Percentiles rank a stretch among this genome's conserved stretches.
Evolutionary conservation across 1,139 yeast genomes (phyloP).

Genomic region (Lodderomyces metapsilosis): DNA sequence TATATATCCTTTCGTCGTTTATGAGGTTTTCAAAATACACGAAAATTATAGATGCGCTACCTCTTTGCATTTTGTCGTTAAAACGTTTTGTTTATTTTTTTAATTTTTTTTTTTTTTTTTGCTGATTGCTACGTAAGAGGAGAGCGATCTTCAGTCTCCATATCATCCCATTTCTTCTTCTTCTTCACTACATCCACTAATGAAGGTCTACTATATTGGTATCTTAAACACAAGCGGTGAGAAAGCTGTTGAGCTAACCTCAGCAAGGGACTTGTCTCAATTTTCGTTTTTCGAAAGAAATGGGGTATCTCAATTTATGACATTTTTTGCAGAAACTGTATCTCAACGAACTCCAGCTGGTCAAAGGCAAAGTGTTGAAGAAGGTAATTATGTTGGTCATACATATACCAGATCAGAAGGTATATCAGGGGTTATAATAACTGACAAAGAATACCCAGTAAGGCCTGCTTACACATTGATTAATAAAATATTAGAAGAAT

Average conservation of each 20-base stretch:
- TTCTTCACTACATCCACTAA: conserved; percentile 23
- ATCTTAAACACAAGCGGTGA: conserved; percentile 64
- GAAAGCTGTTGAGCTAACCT: conserved; percentile 72
- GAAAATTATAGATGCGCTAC: too few species aligned
- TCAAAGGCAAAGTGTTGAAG: conserved; percentile 93
- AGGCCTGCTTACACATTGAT: conserved; percentile 95
- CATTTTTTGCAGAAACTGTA: conserved; percentile 89
- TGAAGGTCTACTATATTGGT: conserved; percentile 92
- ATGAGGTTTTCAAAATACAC: too few species aligned
- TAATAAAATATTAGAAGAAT: conserved; percentile 90
- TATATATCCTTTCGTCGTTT: too few species aligned
- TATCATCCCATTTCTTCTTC: neutral
- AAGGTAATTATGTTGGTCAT: conserved; percentile 88
- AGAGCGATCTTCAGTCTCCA: neutral
- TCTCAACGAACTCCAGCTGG: conserved; percentile 85
- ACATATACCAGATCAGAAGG: conserved; percentile 91
- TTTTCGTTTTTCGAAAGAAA: conserved; percentile 86
- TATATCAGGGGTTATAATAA: conserved; percentile 85
- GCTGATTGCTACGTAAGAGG: neutral
- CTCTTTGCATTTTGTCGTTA: neutral
- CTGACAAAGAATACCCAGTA: conserved; percentile 94
- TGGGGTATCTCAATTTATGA: conserved; percentile 85
- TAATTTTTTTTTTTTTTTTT: neutral
- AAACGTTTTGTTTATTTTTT: neutral
- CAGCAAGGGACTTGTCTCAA: conserved; percentile 78